These are phyloP conservation scores for Suhomyces yuchorum DNA, from an alignment of 1,139 yeast species.

Conservation along the genomic window DNA sequence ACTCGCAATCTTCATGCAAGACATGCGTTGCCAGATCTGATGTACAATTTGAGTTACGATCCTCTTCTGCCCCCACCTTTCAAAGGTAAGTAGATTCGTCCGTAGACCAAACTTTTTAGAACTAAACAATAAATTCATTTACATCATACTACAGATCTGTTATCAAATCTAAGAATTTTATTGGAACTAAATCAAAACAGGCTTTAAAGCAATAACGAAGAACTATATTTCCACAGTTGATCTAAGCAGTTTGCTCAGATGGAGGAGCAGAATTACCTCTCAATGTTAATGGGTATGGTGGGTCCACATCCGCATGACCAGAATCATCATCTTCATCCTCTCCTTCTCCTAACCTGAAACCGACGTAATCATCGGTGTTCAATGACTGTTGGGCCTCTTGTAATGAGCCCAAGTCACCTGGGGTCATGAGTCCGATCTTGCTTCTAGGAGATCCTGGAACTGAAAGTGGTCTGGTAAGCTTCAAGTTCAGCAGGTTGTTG, in stretches of 20 bases:
- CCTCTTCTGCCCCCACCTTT: conserved; percentile 19
- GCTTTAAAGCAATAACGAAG: background rate
- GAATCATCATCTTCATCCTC: conserved; percentile 42
- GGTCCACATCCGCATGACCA: conserved; percentile 42
- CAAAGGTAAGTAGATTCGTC: conserved; percentile 4
- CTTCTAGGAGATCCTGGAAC: conserved; percentile 93
- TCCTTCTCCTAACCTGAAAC: conserved; percentile 69
- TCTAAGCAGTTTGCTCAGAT: conserved; percentile 14
- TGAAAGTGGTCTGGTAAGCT: conserved; percentile 86
- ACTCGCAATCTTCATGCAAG: conserved; percentile 19
- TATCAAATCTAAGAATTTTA: conserved; percentile 4
- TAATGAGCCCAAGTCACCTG: conserved; percentile 95
- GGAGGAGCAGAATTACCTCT: conserved; percentile 51
- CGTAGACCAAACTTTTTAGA: too few species aligned
- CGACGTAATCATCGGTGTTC: conserved; percentile 77
- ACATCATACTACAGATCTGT: background rate
- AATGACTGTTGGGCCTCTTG: conserved; percentile 81
- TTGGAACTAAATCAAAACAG: conserved; percentile 2
- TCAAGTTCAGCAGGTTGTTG: conserved; percentile 54
- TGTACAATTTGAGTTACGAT: conserved; percentile 17
- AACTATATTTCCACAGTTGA: conserved; percentile 1
- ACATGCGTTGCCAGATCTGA: conserved; percentile 13
- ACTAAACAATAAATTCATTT: too few species aligned
- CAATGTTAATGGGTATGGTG: conserved; percentile 45
- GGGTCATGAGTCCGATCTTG: conserved; percentile 77